Evolutionary conservation across 177 flowering plant genomes (phyloP).

Genomic region (Telopea speciosissima): DNA sequence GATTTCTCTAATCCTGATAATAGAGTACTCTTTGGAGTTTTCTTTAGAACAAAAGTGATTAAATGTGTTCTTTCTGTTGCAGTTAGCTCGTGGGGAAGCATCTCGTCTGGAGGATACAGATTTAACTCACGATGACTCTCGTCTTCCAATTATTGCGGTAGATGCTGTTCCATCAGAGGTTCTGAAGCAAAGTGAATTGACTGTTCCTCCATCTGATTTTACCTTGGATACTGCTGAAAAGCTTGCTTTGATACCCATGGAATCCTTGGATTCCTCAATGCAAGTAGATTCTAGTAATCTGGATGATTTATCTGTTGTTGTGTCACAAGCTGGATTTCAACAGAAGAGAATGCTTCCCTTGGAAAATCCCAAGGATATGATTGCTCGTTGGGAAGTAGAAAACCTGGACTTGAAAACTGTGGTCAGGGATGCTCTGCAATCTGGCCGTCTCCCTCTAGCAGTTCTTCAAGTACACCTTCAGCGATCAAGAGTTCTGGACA

Average conservation of each 20-base stretch:
- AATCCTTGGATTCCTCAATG: slow-evolving; percentile 19
- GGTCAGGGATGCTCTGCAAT: slow-evolving; percentile 81
- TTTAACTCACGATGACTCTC: slow-evolving; percentile 35
- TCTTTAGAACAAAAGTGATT: not conserved
- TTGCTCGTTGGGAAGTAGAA: slow-evolving; percentile 78
- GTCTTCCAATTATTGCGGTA: slow-evolving; percentile 22
- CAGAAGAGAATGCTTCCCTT: slow-evolving; percentile 34
- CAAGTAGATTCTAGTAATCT: slow-evolving; percentile 22
- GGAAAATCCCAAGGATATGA: slow-evolving; percentile 91
- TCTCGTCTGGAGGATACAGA: slow-evolving; percentile 17
- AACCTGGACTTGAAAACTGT: slow-evolving; percentile 74
- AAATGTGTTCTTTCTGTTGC: slow-evolving; percentile 13
- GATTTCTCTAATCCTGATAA: not conserved
- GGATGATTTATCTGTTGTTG: slow-evolving; percentile 27
- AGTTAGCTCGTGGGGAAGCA: slow-evolving; percentile 44
- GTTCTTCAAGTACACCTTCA: slow-evolving; percentile 94
- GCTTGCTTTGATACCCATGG: slow-evolving; percentile 48
- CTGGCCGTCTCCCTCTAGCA: slow-evolving; percentile 95
- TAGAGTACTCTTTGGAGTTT: not conserved
- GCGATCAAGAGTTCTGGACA: slow-evolving; percentile 36
- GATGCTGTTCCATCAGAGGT: slow-evolving; percentile 21
- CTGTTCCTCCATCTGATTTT: slow-evolving; percentile 20
- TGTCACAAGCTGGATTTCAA: slow-evolving; percentile 24
- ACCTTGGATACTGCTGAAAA: slow-evolving; percentile 26
- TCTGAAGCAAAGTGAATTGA: slow-evolving; percentile 24